These are phyloP conservation scores for Coemansia biformis DNA, from an alignment of 192 early-diverging fungal species.

Conservation along the genomic window DNA sequence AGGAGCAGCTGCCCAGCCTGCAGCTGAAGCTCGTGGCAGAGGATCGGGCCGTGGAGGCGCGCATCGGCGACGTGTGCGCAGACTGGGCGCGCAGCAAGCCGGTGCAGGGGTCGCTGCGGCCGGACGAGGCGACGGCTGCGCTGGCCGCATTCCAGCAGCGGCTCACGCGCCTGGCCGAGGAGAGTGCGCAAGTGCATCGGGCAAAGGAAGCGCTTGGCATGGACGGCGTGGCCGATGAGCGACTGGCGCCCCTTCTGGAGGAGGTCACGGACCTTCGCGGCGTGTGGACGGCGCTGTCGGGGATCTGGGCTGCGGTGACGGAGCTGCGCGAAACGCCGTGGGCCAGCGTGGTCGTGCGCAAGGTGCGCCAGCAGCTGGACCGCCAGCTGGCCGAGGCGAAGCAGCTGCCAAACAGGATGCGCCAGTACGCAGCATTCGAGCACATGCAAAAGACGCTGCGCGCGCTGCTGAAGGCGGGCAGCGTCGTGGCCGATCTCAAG, in stretches of 20 bases:
- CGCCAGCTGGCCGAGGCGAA: constrained; percentile 73
- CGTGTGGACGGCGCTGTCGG: constrained; percentile 82
- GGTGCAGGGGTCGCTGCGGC: constrained; percentile 85
- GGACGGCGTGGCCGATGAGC: constrained; percentile 62
- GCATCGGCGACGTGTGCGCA: constrained; percentile 69
- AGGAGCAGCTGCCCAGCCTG: constrained; percentile 89
- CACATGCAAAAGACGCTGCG: constrained; percentile 84
- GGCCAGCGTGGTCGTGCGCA: constrained; percentile 82
- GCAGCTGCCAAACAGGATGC: constrained; percentile 93
- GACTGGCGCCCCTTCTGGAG: constrained; percentile 79
- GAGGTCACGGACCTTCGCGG: constrained; percentile 87
- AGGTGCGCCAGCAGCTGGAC: constrained; percentile 83
- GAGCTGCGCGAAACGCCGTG: constrained; percentile 86
- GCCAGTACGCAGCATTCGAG: constrained; percentile 95
- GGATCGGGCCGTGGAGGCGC: constrained; percentile 79
- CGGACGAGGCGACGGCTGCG: constrained; percentile 74
- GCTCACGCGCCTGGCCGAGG: constrained; percentile 73
- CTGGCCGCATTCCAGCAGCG: constrained; percentile 82
- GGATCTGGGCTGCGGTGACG: constrained; percentile 76
- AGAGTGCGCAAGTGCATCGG: constrained; percentile 77
- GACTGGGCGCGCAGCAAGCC: constrained; percentile 98
- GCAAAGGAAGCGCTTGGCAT: constrained; percentile 95
- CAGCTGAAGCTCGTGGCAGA: constrained; percentile 94
- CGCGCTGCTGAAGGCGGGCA: constrained; percentile 73
- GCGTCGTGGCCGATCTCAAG: constrained; percentile 80